These are phyloP conservation scores for Nakaseomyces kungkrabaensis DNA, from an alignment of 1,139 yeast genomes.

Conservation along the genomic window DNA sequence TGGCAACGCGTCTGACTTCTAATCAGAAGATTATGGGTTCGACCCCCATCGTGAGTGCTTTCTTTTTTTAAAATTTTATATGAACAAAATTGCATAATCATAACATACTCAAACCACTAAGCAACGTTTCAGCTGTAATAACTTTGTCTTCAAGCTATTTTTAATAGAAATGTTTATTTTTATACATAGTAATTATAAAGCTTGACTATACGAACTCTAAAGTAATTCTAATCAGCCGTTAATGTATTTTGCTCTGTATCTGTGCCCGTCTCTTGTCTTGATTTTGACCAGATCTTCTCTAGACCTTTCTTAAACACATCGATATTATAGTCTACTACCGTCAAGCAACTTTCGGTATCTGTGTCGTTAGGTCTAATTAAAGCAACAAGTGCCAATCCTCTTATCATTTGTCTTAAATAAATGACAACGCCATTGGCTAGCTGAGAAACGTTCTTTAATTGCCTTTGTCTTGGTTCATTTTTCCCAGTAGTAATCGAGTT, in stretches of 20 bases:
- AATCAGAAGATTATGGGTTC: constrained; percentile 52
- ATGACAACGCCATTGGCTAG: constrained; percentile 75
- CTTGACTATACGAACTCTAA: too few species aligned
- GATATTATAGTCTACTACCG: constrained; percentile 83
- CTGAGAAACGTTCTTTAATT: constrained; percentile 59
- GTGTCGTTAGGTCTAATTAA: constrained; percentile 59
- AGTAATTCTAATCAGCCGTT: too few species aligned
- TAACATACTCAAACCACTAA: too few species aligned
- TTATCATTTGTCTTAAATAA: constrained; percentile 81
- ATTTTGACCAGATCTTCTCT: constrained; percentile 58
- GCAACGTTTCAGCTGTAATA: too few species aligned
- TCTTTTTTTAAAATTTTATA: background rate
- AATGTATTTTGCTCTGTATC: background rate
- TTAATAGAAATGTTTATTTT: too few species aligned
- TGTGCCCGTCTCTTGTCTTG: background rate
- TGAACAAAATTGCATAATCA: too few species aligned
- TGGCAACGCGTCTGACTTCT: constrained; percentile 56
- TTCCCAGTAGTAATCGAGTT: constrained; percentile 11
- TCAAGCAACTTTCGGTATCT: constrained; percentile 44
- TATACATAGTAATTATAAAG: too few species aligned
- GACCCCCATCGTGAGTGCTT: constrained; percentile 49
- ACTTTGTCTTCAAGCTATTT: too few species aligned
- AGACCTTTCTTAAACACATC: constrained; percentile 70
- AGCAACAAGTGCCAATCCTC: constrained; percentile 87
- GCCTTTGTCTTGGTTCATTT: constrained; percentile 19